Base-by-base conservation (phyloP, 345 rosid species). In the Mercurialis annua region DNA sequence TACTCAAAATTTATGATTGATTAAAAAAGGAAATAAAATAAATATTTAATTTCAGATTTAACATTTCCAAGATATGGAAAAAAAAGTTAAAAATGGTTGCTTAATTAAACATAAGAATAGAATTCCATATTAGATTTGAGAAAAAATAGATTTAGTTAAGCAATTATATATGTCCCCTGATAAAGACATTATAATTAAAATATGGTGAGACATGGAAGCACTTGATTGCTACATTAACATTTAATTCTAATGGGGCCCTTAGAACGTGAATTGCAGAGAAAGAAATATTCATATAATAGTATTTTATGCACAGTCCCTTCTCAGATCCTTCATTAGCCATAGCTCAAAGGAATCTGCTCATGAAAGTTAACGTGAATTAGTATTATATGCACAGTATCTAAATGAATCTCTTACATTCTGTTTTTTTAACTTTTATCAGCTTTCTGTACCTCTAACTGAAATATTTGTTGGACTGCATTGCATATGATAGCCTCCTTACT, bases 91-190 rank as follows among this genome's bases (percentile, higher is more conserved):
- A 55, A 55, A 5, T 10, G 51, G 27, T 51, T 51, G 33, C 69
- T 53, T 53, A 27, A 40, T 53, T 53, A 27, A 40, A 53, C 70
- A 26, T 51, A 66, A 53, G 49, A 11, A 33, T 33, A 40, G 8
- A 65, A 64, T 48, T 49, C 5, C 1, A 31, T 17, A 42, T 6
- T 18, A 33, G 11, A 40, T n/a, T n/a, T 3, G 27, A 27, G 15
- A 26, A 15, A 66, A 53, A 53, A 53, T 66, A 40, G 6, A 27
- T 23, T 38, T 18, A 12, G 14, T n/a, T 10, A 11, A 26, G 44
- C 9, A 21, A 33, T 40, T 17, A 58, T 44, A 34, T 31, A 30
- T 10, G 20, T 62, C 16, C 59, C 67, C 14, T n/a, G 66, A 50
- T 27, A 3, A 20, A 42, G 46, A 52, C 62, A 29, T 18, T 52